phyloP scores from a whole-genome alignment of 139 green algal species.

The Helicosporidium sp. region DNA sequence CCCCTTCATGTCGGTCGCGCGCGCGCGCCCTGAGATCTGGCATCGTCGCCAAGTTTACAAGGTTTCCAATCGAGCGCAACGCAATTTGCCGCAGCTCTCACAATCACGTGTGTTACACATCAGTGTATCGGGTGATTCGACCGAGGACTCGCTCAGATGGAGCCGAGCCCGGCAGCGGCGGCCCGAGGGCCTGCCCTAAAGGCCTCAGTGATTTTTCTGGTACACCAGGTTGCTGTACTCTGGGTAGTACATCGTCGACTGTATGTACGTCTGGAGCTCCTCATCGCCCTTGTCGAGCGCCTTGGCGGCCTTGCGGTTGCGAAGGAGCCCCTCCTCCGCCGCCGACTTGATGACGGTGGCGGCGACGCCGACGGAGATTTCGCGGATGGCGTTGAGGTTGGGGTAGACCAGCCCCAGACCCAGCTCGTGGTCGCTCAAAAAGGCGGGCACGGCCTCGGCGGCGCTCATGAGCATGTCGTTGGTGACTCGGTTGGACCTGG shows the following conservation, averaged over 20 bases:
- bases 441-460: slow-evolving; percentile 24
- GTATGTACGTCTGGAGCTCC: slow-evolving; percentile 6
- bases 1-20: too few relatives aligned
- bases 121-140: too few relatives aligned
- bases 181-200: too few relatives aligned
- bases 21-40: too few relatives aligned
- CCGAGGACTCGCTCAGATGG: too few relatives aligned
- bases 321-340: slow-evolving; percentile 24
- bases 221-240: background rate
- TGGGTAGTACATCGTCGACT: slow-evolving; percentile 8
- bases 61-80: too few relatives aligned
- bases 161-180: too few relatives aligned
- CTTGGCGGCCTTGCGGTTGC: slow-evolving; percentile 3
- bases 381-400: slow-evolving; percentile 15
- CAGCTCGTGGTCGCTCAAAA: slow-evolving; percentile 39
- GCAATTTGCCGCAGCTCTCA: too few relatives aligned
- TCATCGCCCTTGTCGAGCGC: slow-evolving; percentile 4
- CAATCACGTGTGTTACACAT: too few relatives aligned
- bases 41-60: too few relatives aligned
- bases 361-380: slow-evolving; percentile 32
- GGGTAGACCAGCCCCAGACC: slow-evolving; percentile 20
- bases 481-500: slow-evolving; percentile 14
- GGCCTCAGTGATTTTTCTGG: too few relatives aligned
- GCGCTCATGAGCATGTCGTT: slow-evolving; percentile 46
- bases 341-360: slow-evolving; percentile 35